Conservation (phyloP, 257 asterid species). For the Ligustrum vulgare region DNA sequence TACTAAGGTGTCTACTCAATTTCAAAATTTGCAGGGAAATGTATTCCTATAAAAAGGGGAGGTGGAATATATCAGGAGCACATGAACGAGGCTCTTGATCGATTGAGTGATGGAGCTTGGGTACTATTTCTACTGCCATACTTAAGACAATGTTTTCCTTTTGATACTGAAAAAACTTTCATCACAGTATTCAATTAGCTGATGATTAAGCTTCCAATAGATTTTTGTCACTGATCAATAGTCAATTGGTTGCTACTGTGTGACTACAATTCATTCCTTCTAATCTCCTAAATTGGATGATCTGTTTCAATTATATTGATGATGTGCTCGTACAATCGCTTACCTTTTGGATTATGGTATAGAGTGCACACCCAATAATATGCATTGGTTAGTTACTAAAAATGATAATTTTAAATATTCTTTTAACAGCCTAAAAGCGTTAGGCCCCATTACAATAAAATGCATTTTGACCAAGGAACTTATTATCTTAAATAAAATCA, state of each 20-base stretch:
- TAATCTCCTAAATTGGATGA: neutral
- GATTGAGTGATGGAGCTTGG: conserved; percentile 86
- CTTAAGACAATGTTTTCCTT: neutral
- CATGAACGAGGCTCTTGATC: conserved; percentile 95
- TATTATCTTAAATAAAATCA: neutral
- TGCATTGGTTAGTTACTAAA: neutral
- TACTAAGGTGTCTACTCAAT: neutral
- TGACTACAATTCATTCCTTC: neutral
- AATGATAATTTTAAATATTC: too few relatives aligned
- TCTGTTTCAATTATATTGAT: neutral
- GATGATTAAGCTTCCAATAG: neutral
- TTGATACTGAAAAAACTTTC: conserved; percentile 2
- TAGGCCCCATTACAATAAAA: too few relatives aligned
- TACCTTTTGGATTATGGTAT: neutral
- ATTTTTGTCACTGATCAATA: neutral
- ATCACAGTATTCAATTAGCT: neutral
- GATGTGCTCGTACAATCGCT: neutral
- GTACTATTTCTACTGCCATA: conserved; percentile 37
- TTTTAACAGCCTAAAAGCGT: too few relatives aligned
- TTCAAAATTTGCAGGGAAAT: conserved; percentile 67
- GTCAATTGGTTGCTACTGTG: neutral
- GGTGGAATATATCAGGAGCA: conserved; percentile 95
- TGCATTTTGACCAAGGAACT: neutral
- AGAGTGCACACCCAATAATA: neutral
- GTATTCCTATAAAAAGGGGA: conserved; percentile 94